Percentiles rank a stretch among this genome's conserved stretches.
phyloP scores from a whole-genome alignment of 768 basidiomycete genomes.

The Boletus subparvulus region DNA sequence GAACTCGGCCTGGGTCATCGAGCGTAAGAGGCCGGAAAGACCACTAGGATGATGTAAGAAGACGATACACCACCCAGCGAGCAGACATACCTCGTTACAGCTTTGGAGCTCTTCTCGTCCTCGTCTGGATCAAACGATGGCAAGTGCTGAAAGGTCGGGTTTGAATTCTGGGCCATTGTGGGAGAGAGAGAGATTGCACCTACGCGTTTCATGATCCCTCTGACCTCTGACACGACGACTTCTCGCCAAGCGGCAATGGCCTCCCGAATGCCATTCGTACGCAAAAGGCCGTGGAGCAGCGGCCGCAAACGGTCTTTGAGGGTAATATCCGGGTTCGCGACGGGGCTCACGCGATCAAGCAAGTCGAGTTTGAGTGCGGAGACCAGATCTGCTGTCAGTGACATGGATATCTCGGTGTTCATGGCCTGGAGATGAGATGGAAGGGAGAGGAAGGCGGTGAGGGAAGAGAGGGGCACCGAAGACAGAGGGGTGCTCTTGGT shows the following conservation, averaged over 20 bases:
- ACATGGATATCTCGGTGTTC: slow-evolving; percentile 71
- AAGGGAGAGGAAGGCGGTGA: slow-evolving; percentile 72
- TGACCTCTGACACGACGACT: slow-evolving; percentile 61
- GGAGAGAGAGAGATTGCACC: slow-evolving; percentile 25
- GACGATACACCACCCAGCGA: background rate
- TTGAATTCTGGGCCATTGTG: background rate
- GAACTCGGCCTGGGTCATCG: slow-evolving; percentile 70
- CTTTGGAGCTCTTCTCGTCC: slow-evolving; percentile 40
- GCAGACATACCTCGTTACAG: slow-evolving; percentile 21
- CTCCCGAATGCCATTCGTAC: slow-evolving; percentile 70
- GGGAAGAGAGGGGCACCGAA: slow-evolving; percentile 60
- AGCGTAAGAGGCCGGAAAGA: slow-evolving; percentile 57
- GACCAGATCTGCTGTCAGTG: slow-evolving; percentile 78
- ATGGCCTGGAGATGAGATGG: slow-evolving; percentile 71
- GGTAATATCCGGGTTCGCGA: slow-evolving; percentile 37
- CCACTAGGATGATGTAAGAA: slow-evolving; percentile 21
- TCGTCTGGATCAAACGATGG: slow-evolving; percentile 59
- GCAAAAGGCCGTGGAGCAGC: slow-evolving; percentile 70
- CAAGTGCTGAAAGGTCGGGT: slow-evolving; percentile 45
- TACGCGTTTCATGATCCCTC: slow-evolving; percentile 58
- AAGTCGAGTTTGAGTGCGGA: slow-evolving; percentile 67
- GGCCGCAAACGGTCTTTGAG: slow-evolving; percentile 69
- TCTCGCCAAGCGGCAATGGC: slow-evolving; percentile 70
- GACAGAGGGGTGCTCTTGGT: slow-evolving; percentile 32
- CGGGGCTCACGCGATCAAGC: slow-evolving; percentile 44